These are phyloP conservation scores for Lantana camara DNA, from an alignment of 257 asterid genomes.

Conservation along the genomic window DNA sequence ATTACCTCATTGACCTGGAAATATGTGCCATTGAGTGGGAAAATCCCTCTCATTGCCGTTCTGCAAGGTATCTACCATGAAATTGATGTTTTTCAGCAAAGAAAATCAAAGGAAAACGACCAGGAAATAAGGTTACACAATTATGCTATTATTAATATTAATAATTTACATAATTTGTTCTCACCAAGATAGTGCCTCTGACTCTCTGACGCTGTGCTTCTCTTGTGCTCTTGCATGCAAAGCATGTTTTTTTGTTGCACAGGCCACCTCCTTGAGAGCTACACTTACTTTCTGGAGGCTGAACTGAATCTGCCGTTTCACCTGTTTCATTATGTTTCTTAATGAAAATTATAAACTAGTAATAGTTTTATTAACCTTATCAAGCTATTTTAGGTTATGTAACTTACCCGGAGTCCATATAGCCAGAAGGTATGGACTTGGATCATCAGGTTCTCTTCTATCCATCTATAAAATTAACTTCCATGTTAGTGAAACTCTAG, in stretches of 20 bases:
- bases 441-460: slow-evolving; percentile 92
- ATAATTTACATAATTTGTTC: slow-evolving; percentile 28
- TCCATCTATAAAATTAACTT: slow-evolving; percentile 59
- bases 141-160: no score
- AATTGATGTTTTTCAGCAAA: slow-evolving; percentile 19
- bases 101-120: neutral
- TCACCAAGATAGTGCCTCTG: slow-evolving; percentile 81
- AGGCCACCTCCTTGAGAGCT: slow-evolving; percentile 41
- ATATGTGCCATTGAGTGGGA: slow-evolving; percentile 88
- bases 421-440: slow-evolving; percentile 95
- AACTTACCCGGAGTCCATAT: slow-evolving; percentile 95
- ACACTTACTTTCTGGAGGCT: slow-evolving; percentile 59
- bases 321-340: no score
- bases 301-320: slow-evolving; percentile 64
- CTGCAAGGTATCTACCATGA: slow-evolving; percentile 74
- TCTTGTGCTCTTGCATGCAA: slow-evolving; percentile 50
- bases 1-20: slow-evolving; percentile 89
- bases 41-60: slow-evolving; percentile 86
- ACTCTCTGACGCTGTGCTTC: slow-evolving; percentile 63
- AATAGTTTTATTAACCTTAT: no score
- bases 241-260: slow-evolving; percentile 54
- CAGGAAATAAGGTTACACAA: no score
- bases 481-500: slow-evolving; percentile 35
- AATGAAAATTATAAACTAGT: no score
- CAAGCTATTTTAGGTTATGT: slow-evolving; percentile 14